These are phyloP conservation scores for Arthroderma uncinatum DNA, from an alignment of 2,329 filamentous ascomycete genomes.

Conservation along the genomic window DNA sequence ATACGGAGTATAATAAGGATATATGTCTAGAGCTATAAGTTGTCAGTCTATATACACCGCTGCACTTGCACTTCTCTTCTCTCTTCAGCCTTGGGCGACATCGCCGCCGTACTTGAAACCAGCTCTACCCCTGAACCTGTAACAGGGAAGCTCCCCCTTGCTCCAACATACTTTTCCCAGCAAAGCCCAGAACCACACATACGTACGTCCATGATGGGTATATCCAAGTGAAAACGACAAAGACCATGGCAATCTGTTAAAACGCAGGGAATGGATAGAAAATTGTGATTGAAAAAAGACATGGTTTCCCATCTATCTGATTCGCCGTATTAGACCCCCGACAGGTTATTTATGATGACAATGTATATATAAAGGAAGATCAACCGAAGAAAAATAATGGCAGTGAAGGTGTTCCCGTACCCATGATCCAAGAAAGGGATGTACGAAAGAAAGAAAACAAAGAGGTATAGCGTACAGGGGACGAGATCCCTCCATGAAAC, in stretches of 20 bases:
- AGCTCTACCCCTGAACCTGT: not conserved
- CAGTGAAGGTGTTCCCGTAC: slow-evolving; percentile 6
- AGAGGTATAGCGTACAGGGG: slow-evolving; percentile 7
- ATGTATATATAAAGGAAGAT: not conserved
- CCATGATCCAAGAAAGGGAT: slow-evolving; percentile 1
- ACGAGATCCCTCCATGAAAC: not conserved
- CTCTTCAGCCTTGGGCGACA: not conserved
- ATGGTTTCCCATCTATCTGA: not conserved
- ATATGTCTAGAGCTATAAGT: not conserved
- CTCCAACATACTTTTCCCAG: not conserved
- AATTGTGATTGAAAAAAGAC: not conserved
- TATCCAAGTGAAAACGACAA: not conserved
- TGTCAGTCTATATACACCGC: not conserved
- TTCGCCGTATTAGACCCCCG: not conserved
- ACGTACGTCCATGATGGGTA: not conserved
- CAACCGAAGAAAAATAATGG: slow-evolving; percentile 10
- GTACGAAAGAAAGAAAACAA: slow-evolving; percentile 13
- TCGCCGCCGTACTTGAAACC: not conserved
- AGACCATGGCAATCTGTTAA: not conserved
- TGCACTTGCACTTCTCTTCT: not conserved
- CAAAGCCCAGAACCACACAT: not conserved
- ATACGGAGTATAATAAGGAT: too few relatives aligned
- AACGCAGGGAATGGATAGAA: not conserved
- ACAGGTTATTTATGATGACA: not conserved
- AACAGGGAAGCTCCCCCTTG: not conserved